Percentiles rank a stretch among this genome's conserved stretches.
These are phyloP conservation scores for Recurvomyces mirabilis DNA, from an alignment of 495 filamentous ascomycete genomes.

Conservation along the genomic window DNA sequence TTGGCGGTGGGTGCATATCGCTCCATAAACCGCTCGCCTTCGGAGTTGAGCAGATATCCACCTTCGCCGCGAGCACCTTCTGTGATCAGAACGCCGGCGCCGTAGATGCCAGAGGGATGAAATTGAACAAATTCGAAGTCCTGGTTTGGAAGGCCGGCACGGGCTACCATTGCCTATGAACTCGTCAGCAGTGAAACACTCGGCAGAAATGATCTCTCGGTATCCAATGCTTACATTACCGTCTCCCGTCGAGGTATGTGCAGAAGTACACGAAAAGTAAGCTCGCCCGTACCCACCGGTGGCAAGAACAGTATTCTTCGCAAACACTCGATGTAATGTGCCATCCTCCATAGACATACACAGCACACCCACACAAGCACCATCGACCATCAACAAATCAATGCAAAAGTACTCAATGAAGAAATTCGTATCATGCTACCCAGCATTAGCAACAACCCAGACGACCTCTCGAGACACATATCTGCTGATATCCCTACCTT, in stretches of 20 bases:
- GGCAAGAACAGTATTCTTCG: conserved; percentile 88
- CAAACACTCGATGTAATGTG: conserved; percentile 89
- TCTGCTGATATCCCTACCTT: conserved; percentile 18
- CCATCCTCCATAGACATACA: conserved; percentile 98
- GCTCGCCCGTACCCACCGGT: conserved; percentile 94
- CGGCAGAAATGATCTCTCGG: neutral
- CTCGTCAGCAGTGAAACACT: conserved; percentile 67
- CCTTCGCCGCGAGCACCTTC: conserved; percentile 96
- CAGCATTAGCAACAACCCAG: neutral
- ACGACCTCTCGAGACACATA: too few relatives aligned
- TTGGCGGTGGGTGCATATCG: conserved; percentile 93
- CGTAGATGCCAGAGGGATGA: conserved; percentile 97
- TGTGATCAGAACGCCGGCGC: conserved; percentile 92
- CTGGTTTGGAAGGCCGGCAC: conserved; percentile 93
- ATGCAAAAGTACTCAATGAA: conserved; percentile 98
- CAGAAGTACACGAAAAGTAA: conserved; percentile 95
- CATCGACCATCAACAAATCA: conserved; percentile 92
- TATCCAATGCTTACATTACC: conserved; percentile 80
- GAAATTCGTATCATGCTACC: conserved; percentile 89
- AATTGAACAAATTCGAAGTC: conserved; percentile 99
- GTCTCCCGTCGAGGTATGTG: conserved; percentile 96
- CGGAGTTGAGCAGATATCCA: conserved; percentile 86
- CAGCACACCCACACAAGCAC: conserved; percentile 87
- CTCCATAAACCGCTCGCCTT: conserved; percentile 98
- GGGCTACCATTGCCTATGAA: conserved; percentile 94